Conservation (phyloP, 805 yeast species). For the Lipomyces anomalus region DNA sequence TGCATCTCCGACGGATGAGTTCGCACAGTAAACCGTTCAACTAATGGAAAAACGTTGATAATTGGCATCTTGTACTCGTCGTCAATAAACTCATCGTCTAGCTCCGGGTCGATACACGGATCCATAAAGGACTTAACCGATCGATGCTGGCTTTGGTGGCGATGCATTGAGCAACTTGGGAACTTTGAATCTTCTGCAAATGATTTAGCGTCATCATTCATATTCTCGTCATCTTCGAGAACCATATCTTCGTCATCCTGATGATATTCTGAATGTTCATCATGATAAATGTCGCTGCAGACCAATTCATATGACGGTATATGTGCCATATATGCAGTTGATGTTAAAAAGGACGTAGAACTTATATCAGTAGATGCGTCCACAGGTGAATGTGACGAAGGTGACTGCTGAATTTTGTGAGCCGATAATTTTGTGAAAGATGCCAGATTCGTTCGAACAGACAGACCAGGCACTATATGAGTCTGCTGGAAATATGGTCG, state of each 20-base stretch:
- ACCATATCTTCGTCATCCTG: not conserved
- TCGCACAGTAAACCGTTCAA: slow-evolving; percentile 78
- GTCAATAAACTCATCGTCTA: slow-evolving; percentile 38
- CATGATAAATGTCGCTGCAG: too few species aligned
- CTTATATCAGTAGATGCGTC: too few species aligned
- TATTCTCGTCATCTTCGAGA: slow-evolving; percentile 3
- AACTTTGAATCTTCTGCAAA: slow-evolving; percentile 17
- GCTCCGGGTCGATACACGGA: too few species aligned
- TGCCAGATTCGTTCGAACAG: slow-evolving; percentile 35
- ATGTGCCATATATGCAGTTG: too few species aligned
- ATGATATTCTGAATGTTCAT: too few species aligned
- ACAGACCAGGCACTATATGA: slow-evolving; percentile 66
- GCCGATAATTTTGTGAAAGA: too few species aligned
- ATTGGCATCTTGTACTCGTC: slow-evolving; percentile 42
- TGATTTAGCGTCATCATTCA: slow-evolving; percentile 13
- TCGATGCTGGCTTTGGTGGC: not conserved
- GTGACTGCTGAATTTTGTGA: too few species aligned
- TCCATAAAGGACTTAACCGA: not conserved
- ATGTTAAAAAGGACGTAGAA: too few species aligned
- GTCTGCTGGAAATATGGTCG: slow-evolving; percentile 70
- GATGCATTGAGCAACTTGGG: not conserved
- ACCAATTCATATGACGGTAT: too few species aligned
- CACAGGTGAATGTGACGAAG: too few species aligned
- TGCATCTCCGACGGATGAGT: slow-evolving; percentile 72
- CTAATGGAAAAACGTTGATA: slow-evolving; percentile 76